phyloP scores from a whole-genome alignment of 805 yeast genomes.

The Ogataea methylovora region DNA sequence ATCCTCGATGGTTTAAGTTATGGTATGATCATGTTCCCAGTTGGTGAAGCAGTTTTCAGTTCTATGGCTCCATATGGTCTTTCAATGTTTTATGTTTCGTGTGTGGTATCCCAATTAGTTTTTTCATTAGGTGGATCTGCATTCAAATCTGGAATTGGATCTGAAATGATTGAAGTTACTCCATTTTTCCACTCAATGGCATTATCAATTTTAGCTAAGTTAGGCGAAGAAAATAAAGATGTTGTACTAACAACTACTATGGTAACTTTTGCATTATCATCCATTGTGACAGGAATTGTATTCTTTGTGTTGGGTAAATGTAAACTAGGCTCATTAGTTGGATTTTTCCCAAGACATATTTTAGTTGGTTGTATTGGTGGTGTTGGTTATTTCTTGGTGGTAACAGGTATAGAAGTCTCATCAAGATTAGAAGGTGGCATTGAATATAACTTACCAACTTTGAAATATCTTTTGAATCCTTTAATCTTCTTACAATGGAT shows the following conservation, averaged over 20 bases:
- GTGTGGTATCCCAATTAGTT: constrained; percentile 82
- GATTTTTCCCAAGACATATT: constrained; percentile 94
- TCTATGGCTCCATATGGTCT: constrained; percentile 81
- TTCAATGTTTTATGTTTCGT: constrained; percentile 89
- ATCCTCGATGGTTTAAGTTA: constrained; percentile 90
- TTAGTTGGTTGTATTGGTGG: constrained; percentile 98
- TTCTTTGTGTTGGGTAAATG: constrained; percentile 74
- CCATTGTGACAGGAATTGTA: constrained; percentile 79
- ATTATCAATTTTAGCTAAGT: constrained; percentile 45
- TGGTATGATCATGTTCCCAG: constrained; percentile 96
- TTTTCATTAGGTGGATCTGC: constrained; percentile 88
- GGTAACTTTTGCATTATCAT: constrained; percentile 73
- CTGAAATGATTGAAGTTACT: constrained; percentile 98
- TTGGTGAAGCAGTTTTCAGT: constrained; percentile 71
- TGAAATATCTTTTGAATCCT: constrained; percentile 37
- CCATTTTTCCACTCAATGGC: constrained; percentile 98
- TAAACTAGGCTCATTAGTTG: constrained; percentile 77
- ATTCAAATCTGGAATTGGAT: constrained; percentile 86
- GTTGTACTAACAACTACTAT: constrained; percentile 79
- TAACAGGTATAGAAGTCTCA: constrained; percentile 90
- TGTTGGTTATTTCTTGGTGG: constrained; percentile 86
- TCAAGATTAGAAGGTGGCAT: constrained; percentile 73
- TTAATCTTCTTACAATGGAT: constrained; percentile 55
- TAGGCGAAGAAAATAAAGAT: constrained; percentile 37
- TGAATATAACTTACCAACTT: constrained; percentile 51